Percentiles rank a stretch among this genome's conserved stretches.
These are phyloP conservation scores for Schizonepeta tenuifolia DNA, from an alignment of 257 asterid species.

Conservation along the genomic window DNA sequence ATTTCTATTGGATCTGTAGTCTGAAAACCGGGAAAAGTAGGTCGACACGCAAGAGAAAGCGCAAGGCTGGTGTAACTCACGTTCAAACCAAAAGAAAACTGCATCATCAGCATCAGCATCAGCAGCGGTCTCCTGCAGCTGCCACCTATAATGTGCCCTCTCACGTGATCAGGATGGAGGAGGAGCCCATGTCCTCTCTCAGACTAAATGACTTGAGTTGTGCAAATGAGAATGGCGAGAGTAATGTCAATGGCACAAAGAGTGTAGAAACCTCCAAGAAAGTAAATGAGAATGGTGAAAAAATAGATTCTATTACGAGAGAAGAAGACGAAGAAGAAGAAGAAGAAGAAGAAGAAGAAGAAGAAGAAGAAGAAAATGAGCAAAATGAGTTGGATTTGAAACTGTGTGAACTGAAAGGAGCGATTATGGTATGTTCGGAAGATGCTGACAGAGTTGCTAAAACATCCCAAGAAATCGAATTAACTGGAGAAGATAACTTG, in stretches of 20 bases:
- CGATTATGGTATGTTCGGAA: constrained; percentile 34
- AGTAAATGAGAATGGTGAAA: constrained; percentile 49
- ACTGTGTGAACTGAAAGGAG: constrained; percentile 68
- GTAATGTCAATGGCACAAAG: constrained; percentile 34
- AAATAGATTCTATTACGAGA: constrained; percentile 31
- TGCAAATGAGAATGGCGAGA: constrained; percentile 39
- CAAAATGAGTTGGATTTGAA: constrained; percentile 57
- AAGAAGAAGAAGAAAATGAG: constrained; percentile 39
- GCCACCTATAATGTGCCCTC: constrained; percentile 58
- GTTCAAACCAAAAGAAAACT: constrained; percentile 68
- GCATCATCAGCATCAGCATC: constrained; percentile 38
- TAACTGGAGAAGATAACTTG: constrained; percentile 33
- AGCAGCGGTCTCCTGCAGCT: constrained; percentile 54
- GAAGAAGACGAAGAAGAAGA: constrained; percentile 40
- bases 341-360: constrained; percentile 35
- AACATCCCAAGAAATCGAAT: constrained; percentile 38
- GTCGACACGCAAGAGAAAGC: constrained; percentile 70
- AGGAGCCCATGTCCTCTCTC: constrained; percentile 43
- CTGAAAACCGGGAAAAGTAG: constrained; percentile 56
- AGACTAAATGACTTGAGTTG: constrained; percentile 32
- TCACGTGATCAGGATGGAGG: constrained; percentile 43
- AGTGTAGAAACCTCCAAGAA: constrained; percentile 40
- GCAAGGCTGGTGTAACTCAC: constrained; percentile 55
- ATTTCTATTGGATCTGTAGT: constrained; percentile 47
- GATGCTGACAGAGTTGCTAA: constrained; percentile 33